A percentile compares a stretch with the other conserved stretches of the same genome.
Conservation (phyloP, 73 alveolate species). For the Durusdinium trenchii region DNA sequence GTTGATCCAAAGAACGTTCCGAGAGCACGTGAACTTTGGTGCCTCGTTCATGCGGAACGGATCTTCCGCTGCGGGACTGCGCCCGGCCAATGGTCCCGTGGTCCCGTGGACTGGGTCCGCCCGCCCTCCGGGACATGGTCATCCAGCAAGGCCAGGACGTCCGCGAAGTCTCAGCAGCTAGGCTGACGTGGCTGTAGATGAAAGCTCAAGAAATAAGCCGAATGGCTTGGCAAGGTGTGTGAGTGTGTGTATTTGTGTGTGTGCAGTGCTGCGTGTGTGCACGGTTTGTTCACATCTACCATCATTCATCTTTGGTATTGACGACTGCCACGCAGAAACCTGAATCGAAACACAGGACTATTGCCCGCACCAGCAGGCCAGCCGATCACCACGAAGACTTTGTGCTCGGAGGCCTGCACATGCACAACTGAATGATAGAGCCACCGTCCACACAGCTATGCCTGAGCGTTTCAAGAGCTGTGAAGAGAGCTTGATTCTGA, state of each 20-base stretch:
- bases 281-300: background rate
- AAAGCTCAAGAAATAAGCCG: too few species aligned
- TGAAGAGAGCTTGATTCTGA: background rate
- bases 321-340: too few species aligned
- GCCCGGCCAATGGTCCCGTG: background rate
- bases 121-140: conserved; percentile 32
- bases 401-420: background rate
- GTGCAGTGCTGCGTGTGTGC: too few species aligned
- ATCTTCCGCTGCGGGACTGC: background rate
- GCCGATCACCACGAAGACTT: conserved; percentile 50
- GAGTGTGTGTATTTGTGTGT: too few species aligned
- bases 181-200: too few species aligned
- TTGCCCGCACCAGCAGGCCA: conserved; percentile 51
- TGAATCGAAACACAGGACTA: too few species aligned
- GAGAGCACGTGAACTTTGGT: conserved; percentile 61
- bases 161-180: background rate
- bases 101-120: background rate
- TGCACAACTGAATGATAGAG: background rate
- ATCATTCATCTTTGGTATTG: background rate
- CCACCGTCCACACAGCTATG: background rate
- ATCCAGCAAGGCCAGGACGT: conserved; percentile 33
- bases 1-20: conserved; percentile 30
- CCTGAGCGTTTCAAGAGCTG: background rate
- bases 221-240: too few species aligned
- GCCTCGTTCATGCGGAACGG: background rate